Percentiles rank a stretch among this genome's conserved stretches.
Evolutionary conservation across 2,329 filamentous ascomycete species (phyloP).

Genomic region (Clonostachys rosea): DNA sequence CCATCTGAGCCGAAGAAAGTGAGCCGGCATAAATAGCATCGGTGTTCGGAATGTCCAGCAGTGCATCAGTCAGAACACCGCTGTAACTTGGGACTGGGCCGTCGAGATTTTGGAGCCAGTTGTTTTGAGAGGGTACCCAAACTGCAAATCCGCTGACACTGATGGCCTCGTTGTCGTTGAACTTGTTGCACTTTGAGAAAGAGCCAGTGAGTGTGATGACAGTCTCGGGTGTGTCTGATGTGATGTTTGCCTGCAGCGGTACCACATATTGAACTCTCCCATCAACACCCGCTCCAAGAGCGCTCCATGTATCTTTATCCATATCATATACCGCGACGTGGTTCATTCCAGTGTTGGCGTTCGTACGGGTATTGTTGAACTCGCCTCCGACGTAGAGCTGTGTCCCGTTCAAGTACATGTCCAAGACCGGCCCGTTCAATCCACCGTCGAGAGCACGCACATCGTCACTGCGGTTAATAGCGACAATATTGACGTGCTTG

Average conservation of each 20-base stretch:
- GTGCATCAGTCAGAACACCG: slow-evolving; percentile 66
- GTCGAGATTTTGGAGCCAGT: slow-evolving; percentile 83
- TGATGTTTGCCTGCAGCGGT: slow-evolving; percentile 75
- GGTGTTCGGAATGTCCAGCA: slow-evolving; percentile 59
- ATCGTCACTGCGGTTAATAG: slow-evolving; percentile 60
- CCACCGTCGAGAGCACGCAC: slow-evolving; percentile 64
- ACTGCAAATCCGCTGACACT: slow-evolving; percentile 74
- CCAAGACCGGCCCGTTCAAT: slow-evolving; percentile 72
- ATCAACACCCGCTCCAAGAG: slow-evolving; percentile 82
- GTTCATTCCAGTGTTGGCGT: slow-evolving; percentile 58
- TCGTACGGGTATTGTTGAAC: slow-evolving; percentile 70
- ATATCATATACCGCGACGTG: slow-evolving; percentile 76
- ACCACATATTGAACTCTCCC: slow-evolving; percentile 73
- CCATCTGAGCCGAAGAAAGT: slow-evolving; percentile 69
- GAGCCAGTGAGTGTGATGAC: slow-evolving; percentile 77
- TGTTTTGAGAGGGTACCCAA: slow-evolving; percentile 81
- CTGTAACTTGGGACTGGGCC: slow-evolving; percentile 60
- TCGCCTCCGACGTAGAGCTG: slow-evolving; percentile 77
- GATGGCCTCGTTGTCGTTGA: slow-evolving; percentile 56
- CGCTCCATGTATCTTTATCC: slow-evolving; percentile 62
- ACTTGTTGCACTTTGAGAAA: slow-evolving; percentile 70
- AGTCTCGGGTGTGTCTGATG: slow-evolving; percentile 59
- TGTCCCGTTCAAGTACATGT: slow-evolving; percentile 63
- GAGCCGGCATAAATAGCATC: slow-evolving; percentile 78
- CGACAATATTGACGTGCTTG: slow-evolving; percentile 70